Evolutionary conservation across 2,329 filamentous ascomycete species (phyloP).

Genomic region (Hymenoscyphus infarciens): DNA sequence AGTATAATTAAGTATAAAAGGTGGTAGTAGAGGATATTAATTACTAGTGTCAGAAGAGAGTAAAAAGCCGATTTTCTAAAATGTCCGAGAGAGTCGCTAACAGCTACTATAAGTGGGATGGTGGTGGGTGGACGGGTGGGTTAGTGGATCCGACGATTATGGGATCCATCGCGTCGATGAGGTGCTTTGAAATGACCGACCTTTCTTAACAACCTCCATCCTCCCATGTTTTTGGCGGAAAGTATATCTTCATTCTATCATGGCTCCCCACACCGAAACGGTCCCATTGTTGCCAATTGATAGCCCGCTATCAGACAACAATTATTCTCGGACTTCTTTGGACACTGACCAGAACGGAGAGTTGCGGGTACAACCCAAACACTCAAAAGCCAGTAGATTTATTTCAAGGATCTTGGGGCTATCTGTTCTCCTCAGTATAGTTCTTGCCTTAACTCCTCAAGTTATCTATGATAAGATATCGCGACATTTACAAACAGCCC

Average conservation of each 20-base stretch:
- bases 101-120: no score
- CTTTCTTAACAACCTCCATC: background rate
- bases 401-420: conserved; percentile 13
- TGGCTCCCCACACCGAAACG: conserved; percentile 4
- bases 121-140: no score
- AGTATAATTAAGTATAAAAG: no score
- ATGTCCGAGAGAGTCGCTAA: no score
- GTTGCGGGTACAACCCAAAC: background rate
- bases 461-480: conserved; percentile 6
- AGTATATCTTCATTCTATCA: conserved; percentile 5
- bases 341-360: background rate
- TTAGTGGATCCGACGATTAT: no score
- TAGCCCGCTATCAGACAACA: background rate
- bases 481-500: conserved; percentile 15
- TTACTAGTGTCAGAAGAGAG: no score
- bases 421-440: conserved; percentile 18
- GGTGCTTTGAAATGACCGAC: background rate
- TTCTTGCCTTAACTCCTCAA: conserved; percentile 17
- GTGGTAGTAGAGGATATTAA: no score
- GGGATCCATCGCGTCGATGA: background rate
- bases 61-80: no score
- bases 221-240: background rate
- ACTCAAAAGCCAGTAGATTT: background rate
- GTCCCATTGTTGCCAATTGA: background rate
- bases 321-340: background rate